These are phyloP conservation scores for Ceratobasidium theobromae DNA, from an alignment of 1,284 basidiomycete genomes.

Conservation along the genomic window DNA sequence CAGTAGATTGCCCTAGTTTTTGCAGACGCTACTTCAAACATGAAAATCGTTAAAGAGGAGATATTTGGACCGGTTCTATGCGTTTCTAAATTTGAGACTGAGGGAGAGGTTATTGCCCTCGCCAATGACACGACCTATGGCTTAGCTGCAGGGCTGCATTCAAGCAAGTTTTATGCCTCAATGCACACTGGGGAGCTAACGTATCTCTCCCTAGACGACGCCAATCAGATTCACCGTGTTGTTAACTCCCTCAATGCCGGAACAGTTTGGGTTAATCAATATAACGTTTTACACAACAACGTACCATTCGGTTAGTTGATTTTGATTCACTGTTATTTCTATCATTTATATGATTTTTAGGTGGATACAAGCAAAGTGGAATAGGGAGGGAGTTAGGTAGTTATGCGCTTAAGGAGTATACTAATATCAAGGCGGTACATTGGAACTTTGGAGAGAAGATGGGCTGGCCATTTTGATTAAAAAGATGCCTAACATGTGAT, in stretches of 20 bases:
- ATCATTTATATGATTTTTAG: constrained; percentile 41
- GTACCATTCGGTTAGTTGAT: constrained; percentile 63
- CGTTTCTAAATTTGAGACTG: constrained; percentile 47
- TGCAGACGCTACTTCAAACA: constrained; percentile 65
- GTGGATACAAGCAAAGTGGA: constrained; percentile 85
- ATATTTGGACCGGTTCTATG: constrained; percentile 85
- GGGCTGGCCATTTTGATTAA: constrained; percentile 68
- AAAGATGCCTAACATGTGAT: neutral
- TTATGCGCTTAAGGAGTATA: constrained; percentile 82
- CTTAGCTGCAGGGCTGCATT: constrained; percentile 85
- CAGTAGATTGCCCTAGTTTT: constrained; percentile 57
- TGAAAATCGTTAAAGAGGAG: constrained; percentile 80
- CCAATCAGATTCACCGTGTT: constrained; percentile 33
- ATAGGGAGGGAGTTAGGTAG: constrained; percentile 85
- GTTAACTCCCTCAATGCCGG: constrained; percentile 35
- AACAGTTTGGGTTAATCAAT: constrained; percentile 83
- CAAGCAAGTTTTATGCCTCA: constrained; percentile 54
- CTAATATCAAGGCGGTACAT: constrained; percentile 82
- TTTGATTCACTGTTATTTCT: neutral
- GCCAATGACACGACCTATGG: constrained; percentile 88
- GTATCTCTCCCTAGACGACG: constrained; percentile 43
- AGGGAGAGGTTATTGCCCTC: constrained; percentile 65
- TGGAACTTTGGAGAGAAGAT: constrained; percentile 77
- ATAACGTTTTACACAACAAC: constrained; percentile 76
- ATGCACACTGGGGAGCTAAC: neutral